Base-by-base conservation (phyloP, 2,329 filamentous ascomycete species). In the Didymellaceae sp. region DNA sequence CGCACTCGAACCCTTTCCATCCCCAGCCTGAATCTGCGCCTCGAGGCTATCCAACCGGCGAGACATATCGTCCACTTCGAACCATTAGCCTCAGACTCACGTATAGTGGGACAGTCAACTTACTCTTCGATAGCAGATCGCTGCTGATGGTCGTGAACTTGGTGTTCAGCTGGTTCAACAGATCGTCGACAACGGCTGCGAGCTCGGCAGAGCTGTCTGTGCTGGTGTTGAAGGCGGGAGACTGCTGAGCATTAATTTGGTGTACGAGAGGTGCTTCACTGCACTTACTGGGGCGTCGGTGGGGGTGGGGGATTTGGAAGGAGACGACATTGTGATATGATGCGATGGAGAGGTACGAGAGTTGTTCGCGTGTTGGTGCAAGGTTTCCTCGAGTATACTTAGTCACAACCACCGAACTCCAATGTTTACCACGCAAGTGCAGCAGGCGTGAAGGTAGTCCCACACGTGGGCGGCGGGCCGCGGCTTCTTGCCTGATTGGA, bases 11-110 rank as follows among this genome's bases (percentile, higher is more conserved):
- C 58, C 58, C 48, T 72, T 73, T 18, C 75, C 58, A 62, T 84
- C 70, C 51, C 78, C 81, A 30, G 82, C 80, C 63, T 84, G 80
- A 34, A 95, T 79, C 11, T 87, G 86, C 18, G 87, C 80, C 72
- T 95, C 92, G 9, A 97, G 81, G 50, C 86, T 90, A 69, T 97
- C 92, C 17, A 97, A 77, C 20, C 92, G 85, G 54, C 88, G 82
- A 11, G 90, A 89, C 91, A 97, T 96, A 57, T 96, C 91, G 68
- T 96, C 92, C 89, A 97, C 91, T 96, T 14, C 2, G 6, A 6
- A 24, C 22, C 7, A 57, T 42, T 32, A 21, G 17, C 30, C 2
- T 7, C 30, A 11, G 37, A 41, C 11, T 22, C 18, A 16, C 22
- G 9, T 11, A 10, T 20, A n/a, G 7, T 9, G 17, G 16, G 3